phyloP scores from a whole-genome alignment of 2,329 filamentous ascomycete species.

The Westerdykella aurantiaca region DNA sequence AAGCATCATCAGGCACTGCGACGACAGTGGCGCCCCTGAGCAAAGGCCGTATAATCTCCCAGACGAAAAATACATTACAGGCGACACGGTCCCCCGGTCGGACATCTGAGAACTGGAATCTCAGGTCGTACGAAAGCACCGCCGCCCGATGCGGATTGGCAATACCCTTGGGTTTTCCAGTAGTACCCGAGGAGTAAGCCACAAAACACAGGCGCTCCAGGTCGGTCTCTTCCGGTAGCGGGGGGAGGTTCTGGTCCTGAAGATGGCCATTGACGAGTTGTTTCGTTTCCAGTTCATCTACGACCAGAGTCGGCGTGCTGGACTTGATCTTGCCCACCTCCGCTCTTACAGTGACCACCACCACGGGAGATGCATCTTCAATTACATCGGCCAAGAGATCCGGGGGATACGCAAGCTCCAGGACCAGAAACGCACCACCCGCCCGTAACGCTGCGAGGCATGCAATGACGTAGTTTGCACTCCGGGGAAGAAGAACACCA shows the following conservation, averaged over 20 bases:
- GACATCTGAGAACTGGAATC: conserved; percentile 65
- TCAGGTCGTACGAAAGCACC: conserved; percentile 66
- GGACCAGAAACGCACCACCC: conserved; percentile 72
- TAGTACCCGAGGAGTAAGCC: conserved; percentile 74
- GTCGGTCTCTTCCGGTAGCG: conserved; percentile 59
- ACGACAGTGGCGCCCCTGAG: conserved; percentile 71
- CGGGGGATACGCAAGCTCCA: conserved; percentile 73
- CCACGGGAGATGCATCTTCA: conserved; percentile 65
- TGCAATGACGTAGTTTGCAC: conserved; percentile 72
- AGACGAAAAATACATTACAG: conserved; percentile 85
- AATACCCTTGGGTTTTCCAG: conserved; percentile 75
- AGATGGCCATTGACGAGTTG: conserved; percentile 13
- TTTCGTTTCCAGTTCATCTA: conserved; percentile 47
- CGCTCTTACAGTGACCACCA: conserved; percentile 62
- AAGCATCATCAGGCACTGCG: conserved; percentile 67
- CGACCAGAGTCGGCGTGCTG: conserved; percentile 57
- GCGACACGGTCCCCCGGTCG: conserved; percentile 69
- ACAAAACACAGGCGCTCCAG: conserved; percentile 71
- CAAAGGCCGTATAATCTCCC: conserved; percentile 75
- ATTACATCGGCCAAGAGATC: conserved; percentile 69
- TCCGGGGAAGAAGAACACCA: conserved; percentile 68
- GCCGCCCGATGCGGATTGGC: conserved; percentile 71
- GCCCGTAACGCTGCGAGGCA: conserved; percentile 72
- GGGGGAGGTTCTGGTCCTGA: conserved; percentile 34
- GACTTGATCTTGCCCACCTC: conserved; percentile 62